Conservation (phyloP, 305 asterid species). For the Monarda citriodora region DNA sequence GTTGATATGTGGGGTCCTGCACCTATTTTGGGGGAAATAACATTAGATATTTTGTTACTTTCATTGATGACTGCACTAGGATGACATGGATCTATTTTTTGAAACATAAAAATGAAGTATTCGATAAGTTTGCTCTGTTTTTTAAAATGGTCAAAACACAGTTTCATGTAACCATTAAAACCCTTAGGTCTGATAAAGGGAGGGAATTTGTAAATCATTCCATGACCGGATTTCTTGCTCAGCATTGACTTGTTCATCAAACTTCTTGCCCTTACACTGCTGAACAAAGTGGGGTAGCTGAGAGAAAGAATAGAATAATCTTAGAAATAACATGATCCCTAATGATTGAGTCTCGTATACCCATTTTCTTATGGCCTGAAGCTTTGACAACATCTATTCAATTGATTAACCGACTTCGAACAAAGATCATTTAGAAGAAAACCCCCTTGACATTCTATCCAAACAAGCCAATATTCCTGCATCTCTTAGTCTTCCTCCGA, state of each 20-base stretch:
- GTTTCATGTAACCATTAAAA: too few species aligned
- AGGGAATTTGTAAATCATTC: neutral
- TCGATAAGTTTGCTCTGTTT: too few species aligned
- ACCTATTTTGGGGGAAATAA: too few species aligned
- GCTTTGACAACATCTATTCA: neutral
- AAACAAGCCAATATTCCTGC: neutral
- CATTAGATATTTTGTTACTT: too few species aligned
- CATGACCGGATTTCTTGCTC: neutral
- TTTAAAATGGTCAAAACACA: too few species aligned
- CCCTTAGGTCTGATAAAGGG: too few species aligned
- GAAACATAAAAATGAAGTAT: too few species aligned
- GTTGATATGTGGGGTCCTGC: too few species aligned
- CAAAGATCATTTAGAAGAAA: neutral
- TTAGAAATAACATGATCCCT: neutral
- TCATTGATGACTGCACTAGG: too few species aligned
- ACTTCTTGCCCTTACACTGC: neutral
- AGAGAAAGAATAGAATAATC: neutral
- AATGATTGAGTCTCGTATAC: neutral
- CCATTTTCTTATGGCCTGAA: neutral
- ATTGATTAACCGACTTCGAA: neutral
- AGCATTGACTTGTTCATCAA: neutral
- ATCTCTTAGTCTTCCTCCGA: neutral
- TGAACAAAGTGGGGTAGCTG: neutral
- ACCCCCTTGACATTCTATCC: neutral
- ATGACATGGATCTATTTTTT: too few species aligned